Conservation (phyloP, 2,329 filamentous ascomycete genomes). For the Cladosporium sp. region DNA sequence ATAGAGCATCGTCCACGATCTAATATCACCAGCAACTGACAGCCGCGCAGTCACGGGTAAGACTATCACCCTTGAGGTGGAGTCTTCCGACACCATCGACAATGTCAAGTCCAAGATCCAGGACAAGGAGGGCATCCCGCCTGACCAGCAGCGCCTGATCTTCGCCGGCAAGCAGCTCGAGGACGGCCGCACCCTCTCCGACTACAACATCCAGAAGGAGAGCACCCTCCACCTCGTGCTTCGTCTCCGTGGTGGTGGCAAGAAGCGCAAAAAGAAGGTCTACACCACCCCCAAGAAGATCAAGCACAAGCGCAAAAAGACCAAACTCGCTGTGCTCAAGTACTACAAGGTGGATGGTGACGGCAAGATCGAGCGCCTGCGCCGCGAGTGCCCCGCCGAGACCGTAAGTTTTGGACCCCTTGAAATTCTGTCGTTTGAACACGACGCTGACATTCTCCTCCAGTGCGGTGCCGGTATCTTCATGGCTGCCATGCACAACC, state of each 20-base stretch:
- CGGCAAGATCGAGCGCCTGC: conserved; percentile 98
- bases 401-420: conserved; percentile 56
- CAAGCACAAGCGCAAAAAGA: conserved; percentile 99
- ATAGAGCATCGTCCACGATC: neutral
- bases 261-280: conserved; percentile 99
- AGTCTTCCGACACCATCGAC: conserved; percentile 99
- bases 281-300: conserved; percentile 99
- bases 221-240: conserved; percentile 96
- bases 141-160: conserved; percentile 98
- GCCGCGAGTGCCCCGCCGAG: conserved; percentile 91
- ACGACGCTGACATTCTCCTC: conserved; percentile 31
- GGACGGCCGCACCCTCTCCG: conserved; percentile 95
- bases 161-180: conserved; percentile 99
- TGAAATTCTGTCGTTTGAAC: neutral
- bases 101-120: conserved; percentile 99
- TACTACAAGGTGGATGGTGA: conserved; percentile 99
- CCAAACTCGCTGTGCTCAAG: conserved; percentile 99
- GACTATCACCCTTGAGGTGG: conserved; percentile 99
- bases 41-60: conserved; percentile 72
- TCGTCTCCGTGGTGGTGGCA: conserved; percentile 94
- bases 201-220: conserved; percentile 99
- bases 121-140: conserved; percentile 99
- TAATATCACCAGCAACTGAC: conserved; percentile 3
- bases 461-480: conserved; percentile 99
- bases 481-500: conserved; percentile 99